A percentile compares a stretch with the other conserved stretches of the same genome.
Evolutionary conservation across 73 alveolate species (phyloP).

Genomic region (Tetrahymena thermophila): DNA sequence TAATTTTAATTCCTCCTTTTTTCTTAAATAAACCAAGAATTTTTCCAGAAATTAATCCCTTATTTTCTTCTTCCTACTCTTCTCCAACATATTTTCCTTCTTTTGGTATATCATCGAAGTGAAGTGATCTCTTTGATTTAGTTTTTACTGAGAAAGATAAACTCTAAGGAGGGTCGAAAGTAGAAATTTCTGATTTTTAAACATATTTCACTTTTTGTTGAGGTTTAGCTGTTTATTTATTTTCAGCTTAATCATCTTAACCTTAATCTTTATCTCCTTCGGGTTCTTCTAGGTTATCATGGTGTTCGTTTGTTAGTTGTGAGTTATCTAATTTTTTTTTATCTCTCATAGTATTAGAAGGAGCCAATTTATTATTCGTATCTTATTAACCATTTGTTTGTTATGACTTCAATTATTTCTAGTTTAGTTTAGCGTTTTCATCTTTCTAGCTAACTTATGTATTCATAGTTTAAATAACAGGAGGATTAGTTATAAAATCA

Average conservation of each 20-base stretch:
- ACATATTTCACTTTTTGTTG: background rate
- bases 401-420: too few species aligned
- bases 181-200: background rate
- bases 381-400: background rate
- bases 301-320: background rate
- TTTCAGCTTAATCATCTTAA: background rate
- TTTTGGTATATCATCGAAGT: background rate
- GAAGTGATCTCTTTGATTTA: background rate
- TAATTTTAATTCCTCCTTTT: background rate
- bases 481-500: background rate
- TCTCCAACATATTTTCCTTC: constrained; percentile 1
- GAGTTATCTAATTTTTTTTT: background rate
- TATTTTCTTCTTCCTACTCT: constrained; percentile 15
- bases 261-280: background rate
- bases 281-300: background rate
- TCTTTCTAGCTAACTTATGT: background rate
- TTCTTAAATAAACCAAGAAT: background rate
- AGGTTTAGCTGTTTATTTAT: background rate
- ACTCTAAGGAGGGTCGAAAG: background rate
- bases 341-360: background rate
- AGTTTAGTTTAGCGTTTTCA: background rate
- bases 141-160: background rate
- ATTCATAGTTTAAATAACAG: background rate
- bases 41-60: constrained; percentile 9
- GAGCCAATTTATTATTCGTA: background rate